phyloP scores from a whole-genome alignment of 2,329 filamentous ascomycete genomes.

The Curvularia sp. region DNA sequence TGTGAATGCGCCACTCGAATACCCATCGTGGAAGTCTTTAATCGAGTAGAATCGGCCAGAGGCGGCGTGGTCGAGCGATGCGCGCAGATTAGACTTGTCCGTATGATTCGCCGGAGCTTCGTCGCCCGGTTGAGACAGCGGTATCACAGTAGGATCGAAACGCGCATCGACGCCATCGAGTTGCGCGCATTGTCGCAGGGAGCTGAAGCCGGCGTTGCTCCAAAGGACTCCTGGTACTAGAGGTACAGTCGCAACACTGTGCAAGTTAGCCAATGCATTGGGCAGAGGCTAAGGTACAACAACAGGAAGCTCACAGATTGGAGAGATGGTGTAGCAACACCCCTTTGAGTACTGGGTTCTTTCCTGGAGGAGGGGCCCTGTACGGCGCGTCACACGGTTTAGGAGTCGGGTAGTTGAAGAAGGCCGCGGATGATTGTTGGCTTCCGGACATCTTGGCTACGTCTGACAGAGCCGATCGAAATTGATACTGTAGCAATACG shows the following conservation, averaged over 20 bases:
- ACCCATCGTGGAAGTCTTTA: slow-evolving; percentile 78
- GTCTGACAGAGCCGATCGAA: not conserved
- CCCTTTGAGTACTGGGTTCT: slow-evolving; percentile 76
- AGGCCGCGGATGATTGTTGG: slow-evolving; percentile 28
- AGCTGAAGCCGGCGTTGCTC: slow-evolving; percentile 72
- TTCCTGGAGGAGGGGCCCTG: slow-evolving; percentile 46
- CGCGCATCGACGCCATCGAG: slow-evolving; percentile 63
- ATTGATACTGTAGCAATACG: not conserved
- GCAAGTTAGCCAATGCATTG: slow-evolving; percentile 17
- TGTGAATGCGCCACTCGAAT: slow-evolving; percentile 72
- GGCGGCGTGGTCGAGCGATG: slow-evolving; percentile 20
- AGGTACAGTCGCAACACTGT: slow-evolving; percentile 66
- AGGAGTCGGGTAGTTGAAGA: slow-evolving; percentile 49
- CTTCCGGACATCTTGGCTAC: slow-evolving; percentile 34
- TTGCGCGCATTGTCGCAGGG: slow-evolving; percentile 62
- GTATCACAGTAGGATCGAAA: slow-evolving; percentile 66
- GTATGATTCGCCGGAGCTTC: slow-evolving; percentile 31
- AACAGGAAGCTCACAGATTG: slow-evolving; percentile 60
- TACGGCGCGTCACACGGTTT: slow-evolving; percentile 45
- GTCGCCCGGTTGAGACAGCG: slow-evolving; percentile 40
- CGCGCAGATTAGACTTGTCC: slow-evolving; percentile 30
- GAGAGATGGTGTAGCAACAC: slow-evolving; percentile 67
- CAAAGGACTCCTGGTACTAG: slow-evolving; percentile 72
- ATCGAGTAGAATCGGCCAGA: slow-evolving; percentile 60
- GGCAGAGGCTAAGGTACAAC: slow-evolving; percentile 7